Conservation (phyloP, 1,284 basidiomycete genomes). For the Sanghuangporus weigelae region DNA sequence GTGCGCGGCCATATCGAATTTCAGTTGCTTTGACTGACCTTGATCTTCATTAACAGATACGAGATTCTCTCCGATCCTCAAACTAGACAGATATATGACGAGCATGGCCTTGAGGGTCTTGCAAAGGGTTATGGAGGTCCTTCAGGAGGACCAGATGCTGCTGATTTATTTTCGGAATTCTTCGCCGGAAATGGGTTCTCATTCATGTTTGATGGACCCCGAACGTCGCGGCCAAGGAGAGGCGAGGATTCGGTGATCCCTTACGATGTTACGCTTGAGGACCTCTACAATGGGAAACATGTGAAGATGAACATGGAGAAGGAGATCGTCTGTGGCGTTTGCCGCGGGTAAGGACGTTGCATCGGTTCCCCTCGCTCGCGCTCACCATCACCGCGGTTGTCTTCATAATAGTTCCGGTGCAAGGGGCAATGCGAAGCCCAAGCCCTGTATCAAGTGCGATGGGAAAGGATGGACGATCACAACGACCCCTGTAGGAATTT, state of each 20-base stretch:
- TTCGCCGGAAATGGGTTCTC: constrained; percentile 51
- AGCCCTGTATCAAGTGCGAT: constrained; percentile 76
- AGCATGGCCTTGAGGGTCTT: constrained; percentile 69
- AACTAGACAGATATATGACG: constrained; percentile 77
- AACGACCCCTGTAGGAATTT: constrained; percentile 40
- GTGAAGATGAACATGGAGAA: constrained; percentile 90
- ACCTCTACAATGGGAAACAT: constrained; percentile 88
- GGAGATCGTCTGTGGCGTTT: constrained; percentile 73
- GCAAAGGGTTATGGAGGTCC: constrained; percentile 35
- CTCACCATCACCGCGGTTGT: constrained; percentile 14
- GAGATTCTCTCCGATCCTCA: constrained; percentile 81
- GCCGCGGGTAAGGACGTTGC: constrained; percentile 63
- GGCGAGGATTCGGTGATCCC: constrained; percentile 74
- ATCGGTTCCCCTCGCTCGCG: constrained; percentile 1
- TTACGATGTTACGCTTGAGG: constrained; percentile 86
- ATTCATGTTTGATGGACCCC: constrained; percentile 46
- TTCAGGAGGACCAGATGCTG: constrained; percentile 49
- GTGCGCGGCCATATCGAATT: constrained; percentile 38
- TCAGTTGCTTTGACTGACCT: constrained; percentile 1
- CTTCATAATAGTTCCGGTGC: constrained; percentile 62
- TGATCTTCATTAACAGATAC: constrained; percentile 48
- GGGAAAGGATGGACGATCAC: constrained; percentile 76
- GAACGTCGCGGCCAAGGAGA: constrained; percentile 42
- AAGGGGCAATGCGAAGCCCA: constrained; percentile 74
- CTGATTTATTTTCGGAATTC: constrained; percentile 77